Evolutionary conservation across 441 rosid genomes (phyloP).

Genomic region (Arabidopsis lyrata): DNA sequence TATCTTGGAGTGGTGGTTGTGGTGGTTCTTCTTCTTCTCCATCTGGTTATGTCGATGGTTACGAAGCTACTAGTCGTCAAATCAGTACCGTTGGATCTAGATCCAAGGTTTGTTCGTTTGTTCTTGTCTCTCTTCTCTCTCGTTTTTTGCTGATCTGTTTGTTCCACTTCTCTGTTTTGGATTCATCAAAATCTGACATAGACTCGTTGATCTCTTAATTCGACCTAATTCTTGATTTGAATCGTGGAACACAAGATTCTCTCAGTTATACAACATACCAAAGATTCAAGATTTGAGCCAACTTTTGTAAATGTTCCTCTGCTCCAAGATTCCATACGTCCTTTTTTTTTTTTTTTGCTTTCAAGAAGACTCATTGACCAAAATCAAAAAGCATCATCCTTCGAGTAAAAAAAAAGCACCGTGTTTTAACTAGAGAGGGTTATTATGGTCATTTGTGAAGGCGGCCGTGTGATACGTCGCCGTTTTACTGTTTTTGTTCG

Average conservation of each 20-base stretch:
- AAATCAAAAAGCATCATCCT: background rate
- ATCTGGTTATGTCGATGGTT: conserved; percentile 64
- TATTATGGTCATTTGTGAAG: background rate
- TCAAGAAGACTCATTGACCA: conserved; percentile 14
- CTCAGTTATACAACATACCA: background rate
- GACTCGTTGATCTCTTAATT: background rate
- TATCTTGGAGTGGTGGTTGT: conserved; percentile 86
- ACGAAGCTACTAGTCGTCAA: conserved; percentile 68
- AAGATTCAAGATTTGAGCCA: background rate
- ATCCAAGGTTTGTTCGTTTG: conserved; percentile 75
- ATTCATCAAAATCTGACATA: background rate
- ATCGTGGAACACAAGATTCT: background rate
- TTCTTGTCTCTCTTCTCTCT: background rate
- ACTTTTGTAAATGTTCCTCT: background rate
- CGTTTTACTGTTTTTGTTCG: background rate
- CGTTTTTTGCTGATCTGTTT: background rate
- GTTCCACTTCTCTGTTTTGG: background rate
- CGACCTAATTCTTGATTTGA: background rate
- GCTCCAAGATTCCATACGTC: background rate
- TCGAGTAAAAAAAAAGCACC: background rate
- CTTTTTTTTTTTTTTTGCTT: background rate
- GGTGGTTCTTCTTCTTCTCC: conserved; percentile 59
- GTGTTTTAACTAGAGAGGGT: background rate
- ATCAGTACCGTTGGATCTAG: conserved; percentile 54
- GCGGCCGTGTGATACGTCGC: too few species aligned